phyloP scores from a whole-genome alignment of 768 basidiomycete genomes.

The Mycena pura region DNA sequence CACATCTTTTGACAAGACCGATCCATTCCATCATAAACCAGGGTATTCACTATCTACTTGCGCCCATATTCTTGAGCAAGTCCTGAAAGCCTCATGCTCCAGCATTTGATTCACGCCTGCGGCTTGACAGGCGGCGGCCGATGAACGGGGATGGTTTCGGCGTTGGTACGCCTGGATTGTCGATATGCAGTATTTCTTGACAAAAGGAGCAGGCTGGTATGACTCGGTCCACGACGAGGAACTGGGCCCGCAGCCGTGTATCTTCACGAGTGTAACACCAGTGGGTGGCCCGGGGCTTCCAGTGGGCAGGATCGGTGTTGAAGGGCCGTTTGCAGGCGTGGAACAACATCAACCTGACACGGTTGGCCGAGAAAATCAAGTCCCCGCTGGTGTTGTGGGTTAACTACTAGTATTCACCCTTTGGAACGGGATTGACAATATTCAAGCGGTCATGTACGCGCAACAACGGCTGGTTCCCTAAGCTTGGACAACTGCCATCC shows the following conservation, averaged over 20 bases:
- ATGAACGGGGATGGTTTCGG: constrained; percentile 98
- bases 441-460: constrained; percentile 79
- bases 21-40: constrained; percentile 93
- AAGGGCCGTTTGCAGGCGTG: constrained; percentile 86
- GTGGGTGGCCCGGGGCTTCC: constrained; percentile 63
- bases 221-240: constrained; percentile 86
- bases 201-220: constrained; percentile 78
- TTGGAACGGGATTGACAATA: constrained; percentile 40
- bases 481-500: constrained; percentile 96
- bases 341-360: constrained; percentile 94
- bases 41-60: neutral
- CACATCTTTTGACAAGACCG: constrained; percentile 92
- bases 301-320: too few species aligned
- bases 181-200: neutral
- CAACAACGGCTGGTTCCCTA: constrained; percentile 91
- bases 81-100: constrained; percentile 58
- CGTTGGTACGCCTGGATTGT: constrained; percentile 64
- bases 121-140: constrained; percentile 81
- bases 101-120: constrained; percentile 92
- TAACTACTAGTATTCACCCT: neutral
- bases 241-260: constrained; percentile 86
- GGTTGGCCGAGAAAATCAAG: constrained; percentile 96
- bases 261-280: constrained; percentile 95
- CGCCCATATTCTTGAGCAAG: neutral
- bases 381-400: constrained; percentile 92